These are phyloP conservation scores for Ceratorhiza oryzae-sativae DNA, from an alignment of 1,284 basidiomycete genomes.

Conservation along the genomic window DNA sequence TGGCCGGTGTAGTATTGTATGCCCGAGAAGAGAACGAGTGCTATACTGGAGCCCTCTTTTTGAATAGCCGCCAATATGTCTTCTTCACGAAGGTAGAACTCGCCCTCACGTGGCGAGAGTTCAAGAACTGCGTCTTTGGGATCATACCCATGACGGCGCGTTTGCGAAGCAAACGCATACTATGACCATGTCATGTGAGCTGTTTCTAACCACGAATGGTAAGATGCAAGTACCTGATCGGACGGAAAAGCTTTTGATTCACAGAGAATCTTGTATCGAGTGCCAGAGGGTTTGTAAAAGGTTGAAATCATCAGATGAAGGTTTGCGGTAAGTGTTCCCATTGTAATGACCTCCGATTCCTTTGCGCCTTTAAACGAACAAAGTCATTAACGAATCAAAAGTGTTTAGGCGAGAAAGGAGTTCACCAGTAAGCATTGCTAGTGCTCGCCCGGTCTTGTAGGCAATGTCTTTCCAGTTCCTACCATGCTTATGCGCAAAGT, in stretches of 20 bases:
- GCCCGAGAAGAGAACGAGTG: conserved; percentile 88
- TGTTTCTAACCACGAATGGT: not conserved
- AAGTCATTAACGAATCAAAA: not conserved
- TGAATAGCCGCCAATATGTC: conserved; percentile 86
- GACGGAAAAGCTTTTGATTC: conserved; percentile 95
- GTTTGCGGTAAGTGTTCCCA: conserved; percentile 93
- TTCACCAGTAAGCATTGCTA: conserved; percentile 28
- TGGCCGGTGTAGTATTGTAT: conserved; percentile 99
- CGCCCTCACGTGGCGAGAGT: conserved; percentile 79
- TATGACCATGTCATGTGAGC: conserved; percentile 50
- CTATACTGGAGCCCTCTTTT: conserved; percentile 76
- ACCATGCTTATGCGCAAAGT: conserved; percentile 86
- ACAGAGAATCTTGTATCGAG: conserved; percentile 93
- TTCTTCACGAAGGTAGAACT: conserved; percentile 86
- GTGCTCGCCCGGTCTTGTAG: conserved; percentile 54
- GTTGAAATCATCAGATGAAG: conserved; percentile 92
- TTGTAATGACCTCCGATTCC: conserved; percentile 89
- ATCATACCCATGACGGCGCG: conserved; percentile 78
- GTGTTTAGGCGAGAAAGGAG: not conserved
- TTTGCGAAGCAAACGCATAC: conserved; percentile 96
- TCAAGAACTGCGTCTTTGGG: conserved; percentile 79
- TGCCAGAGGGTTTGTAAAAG: conserved; percentile 88
- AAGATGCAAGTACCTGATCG: conserved; percentile 72
- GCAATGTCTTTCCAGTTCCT: conserved; percentile 87
- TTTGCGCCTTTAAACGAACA: conserved; percentile 68